Evolutionary conservation across 129 eudicot genomes (phyloP).

Genomic region (Cynara cardunculus): DNA sequence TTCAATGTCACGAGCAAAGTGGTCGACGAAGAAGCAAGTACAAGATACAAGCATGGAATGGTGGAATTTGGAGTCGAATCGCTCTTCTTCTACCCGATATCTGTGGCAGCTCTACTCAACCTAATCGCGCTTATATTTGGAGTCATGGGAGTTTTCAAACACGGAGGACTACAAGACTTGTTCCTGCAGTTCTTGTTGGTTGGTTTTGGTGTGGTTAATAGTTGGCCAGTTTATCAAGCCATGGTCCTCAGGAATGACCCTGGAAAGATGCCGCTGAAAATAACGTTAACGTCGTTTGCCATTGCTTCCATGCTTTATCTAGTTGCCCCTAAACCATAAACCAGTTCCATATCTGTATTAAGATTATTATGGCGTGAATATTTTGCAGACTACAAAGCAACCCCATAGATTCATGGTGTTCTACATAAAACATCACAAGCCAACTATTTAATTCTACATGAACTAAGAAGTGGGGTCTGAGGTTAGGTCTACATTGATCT

Average conservation of each 20-base stretch:
- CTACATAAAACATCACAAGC: neutral
- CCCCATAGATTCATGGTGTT: neutral
- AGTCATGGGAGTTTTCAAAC: neutral
- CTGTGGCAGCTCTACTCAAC: constrained; percentile 32
- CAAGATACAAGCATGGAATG: constrained; percentile 47
- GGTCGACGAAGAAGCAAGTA: constrained; percentile 40
- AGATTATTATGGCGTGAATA: neutral
- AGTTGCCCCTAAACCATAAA: too few species aligned
- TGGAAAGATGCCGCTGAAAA: constrained; percentile 52
- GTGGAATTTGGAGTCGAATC: constrained; percentile 56
- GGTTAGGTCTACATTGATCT: too few species aligned
- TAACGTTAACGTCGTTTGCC: constrained; percentile 33
- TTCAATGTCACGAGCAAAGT: constrained; percentile 49
- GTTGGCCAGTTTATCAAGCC: constrained; percentile 60
- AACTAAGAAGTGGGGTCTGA: too few species aligned
- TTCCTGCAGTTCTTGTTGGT: constrained; percentile 44
- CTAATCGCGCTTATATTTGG: constrained; percentile 20
- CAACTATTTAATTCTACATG: neutral
- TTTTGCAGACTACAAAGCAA: neutral
- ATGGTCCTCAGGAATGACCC: constrained; percentile 47
- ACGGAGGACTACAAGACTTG: constrained; percentile 3
- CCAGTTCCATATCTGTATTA: too few species aligned
- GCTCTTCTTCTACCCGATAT: constrained; percentile 48
- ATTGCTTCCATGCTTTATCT: constrained; percentile 24
- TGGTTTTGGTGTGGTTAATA: constrained; percentile 53